Base-by-base conservation (phyloP, 805 yeast genomes). In the Starmerella sirachaensis region DNA sequence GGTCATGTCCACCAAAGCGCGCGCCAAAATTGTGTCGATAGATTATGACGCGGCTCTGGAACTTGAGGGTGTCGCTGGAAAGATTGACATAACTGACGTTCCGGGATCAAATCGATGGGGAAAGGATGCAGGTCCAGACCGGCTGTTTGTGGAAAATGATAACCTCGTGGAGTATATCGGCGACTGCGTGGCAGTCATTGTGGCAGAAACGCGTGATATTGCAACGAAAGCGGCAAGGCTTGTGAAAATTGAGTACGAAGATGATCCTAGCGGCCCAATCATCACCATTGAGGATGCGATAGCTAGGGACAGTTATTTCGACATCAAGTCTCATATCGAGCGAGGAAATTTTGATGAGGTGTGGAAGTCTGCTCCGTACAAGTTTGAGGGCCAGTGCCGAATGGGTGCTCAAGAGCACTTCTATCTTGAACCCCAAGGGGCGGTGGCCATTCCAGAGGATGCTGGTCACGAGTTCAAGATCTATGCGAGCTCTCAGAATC, bases 341-440 rank as follows among this genome's bases (percentile, higher is more conserved):
- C 56, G 60, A 19, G 71, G 70, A 12, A 68, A 64, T 40, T 57
- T 61, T 49, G 63, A 60, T 18, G 45, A 46, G 18, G 68, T 63
- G 5, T 62, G 65, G 47, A 45, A 42, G 13, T 31, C 39, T 12
- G 52, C 63, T 4, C 53, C 53, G 12, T 50, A 64, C 42, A 49
- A 49, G 20, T 54, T 66, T 42, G 65, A 62, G 41, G 68, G 66
- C 12, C 41, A 51, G 7, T 53, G 60, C 9, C 53, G 68, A 38
- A 54, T 64, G 40, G 69, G 70, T 5, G 66, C 70, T 2, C 72
- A 66, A 40, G 72, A 66, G 42, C 72, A 66, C 53, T 66, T 66
- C 46, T 66, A 66, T 46, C 59, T 66, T 21, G 72, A 67, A 48
- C 58, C 70, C 6, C 70, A 66, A 37, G 68, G 66, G 25, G 57